Conservation (phyloP, 768 basidiomycete species). For the Albatrellus ellisii region DNA sequence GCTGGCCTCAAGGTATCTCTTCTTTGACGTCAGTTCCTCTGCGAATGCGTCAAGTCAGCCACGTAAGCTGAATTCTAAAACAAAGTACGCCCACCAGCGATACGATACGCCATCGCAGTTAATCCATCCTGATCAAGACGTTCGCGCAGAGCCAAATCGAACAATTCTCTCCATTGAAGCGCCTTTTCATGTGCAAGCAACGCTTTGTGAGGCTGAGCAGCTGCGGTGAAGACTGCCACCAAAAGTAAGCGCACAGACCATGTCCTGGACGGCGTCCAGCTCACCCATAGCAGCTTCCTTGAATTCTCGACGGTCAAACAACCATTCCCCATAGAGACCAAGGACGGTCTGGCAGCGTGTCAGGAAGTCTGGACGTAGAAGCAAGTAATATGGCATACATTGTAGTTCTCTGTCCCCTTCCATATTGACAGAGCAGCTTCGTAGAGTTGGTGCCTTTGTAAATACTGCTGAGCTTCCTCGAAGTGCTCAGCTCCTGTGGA, state of each 20-base stretch:
- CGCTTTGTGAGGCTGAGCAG: slow-evolving; percentile 50
- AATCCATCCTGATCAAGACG: slow-evolving; percentile 42
- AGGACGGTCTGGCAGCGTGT: slow-evolving; percentile 37
- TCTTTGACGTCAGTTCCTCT: slow-evolving; percentile 80
- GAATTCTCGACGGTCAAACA: slow-evolving; percentile 79
- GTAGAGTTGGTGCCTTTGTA: slow-evolving; percentile 68
- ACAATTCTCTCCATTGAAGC: slow-evolving; percentile 84
- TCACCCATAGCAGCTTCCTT: slow-evolving; percentile 71
- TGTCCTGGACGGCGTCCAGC: too few species aligned
- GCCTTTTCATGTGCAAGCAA: slow-evolving; percentile 84
- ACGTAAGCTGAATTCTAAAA: too few species aligned
- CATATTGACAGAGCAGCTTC: slow-evolving; percentile 64
- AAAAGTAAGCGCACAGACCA: too few species aligned
- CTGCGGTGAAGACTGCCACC: slow-evolving; percentile 58
- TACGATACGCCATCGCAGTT: slow-evolving; percentile 52
- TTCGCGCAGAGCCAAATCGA: slow-evolving; percentile 56
- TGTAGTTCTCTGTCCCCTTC: slow-evolving; percentile 47
- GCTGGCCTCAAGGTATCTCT: slow-evolving; percentile 69
- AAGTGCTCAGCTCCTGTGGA: slow-evolving; percentile 52
- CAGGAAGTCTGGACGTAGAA: neutral
- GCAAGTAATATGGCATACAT: slow-evolving; percentile 27
- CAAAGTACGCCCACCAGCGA: slow-evolving; percentile 79
- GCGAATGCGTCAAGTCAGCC: slow-evolving; percentile 5
- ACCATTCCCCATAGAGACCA: slow-evolving; percentile 71
- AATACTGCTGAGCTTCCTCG: slow-evolving; percentile 67